Percentiles rank a stretch among this genome's conserved stretches.
These are phyloP conservation scores for Leishmania turanica DNA, from an alignment of 208 protist species.

Conservation along the genomic window DNA sequence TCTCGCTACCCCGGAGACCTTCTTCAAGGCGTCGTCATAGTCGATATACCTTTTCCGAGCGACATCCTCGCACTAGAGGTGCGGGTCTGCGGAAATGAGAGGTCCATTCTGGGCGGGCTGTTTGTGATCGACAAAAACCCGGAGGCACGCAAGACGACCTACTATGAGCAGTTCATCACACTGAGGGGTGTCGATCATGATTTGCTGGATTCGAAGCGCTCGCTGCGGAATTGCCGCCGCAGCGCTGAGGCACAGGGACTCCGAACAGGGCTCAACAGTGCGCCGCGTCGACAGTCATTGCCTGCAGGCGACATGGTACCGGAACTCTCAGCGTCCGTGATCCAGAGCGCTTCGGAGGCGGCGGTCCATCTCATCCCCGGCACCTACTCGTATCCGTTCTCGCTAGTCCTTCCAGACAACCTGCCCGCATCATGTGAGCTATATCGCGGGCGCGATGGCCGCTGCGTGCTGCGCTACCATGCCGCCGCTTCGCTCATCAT, in stretches of 20 bases:
- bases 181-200: constrained; percentile 42
- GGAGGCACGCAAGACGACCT: constrained; percentile 43
- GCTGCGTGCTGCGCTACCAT: constrained; percentile 44
- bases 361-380: constrained; percentile 45
- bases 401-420: constrained; percentile 43
- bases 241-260: not conserved
- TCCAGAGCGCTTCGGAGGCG: not conserved
- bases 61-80: constrained; percentile 46
- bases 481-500: constrained; percentile 42
- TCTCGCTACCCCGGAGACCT: constrained; percentile 54
- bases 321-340: constrained; percentile 10
- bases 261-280: not conserved
- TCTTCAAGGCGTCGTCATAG: constrained; percentile 53
- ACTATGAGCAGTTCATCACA: constrained; percentile 61
- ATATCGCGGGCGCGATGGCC: constrained; percentile 24
- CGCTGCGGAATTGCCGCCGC: constrained; percentile 4
- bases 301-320: not conserved
- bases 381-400: constrained; percentile 74
- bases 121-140: constrained; percentile 33
- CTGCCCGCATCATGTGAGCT: constrained; percentile 51
- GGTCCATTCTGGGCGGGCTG: constrained; percentile 31
- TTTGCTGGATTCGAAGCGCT: constrained; percentile 18
- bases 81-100: constrained; percentile 40
- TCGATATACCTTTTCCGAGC: constrained; percentile 36
- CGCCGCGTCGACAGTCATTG: not conserved